phyloP scores from a whole-genome alignment of 352 stramenopile species.

The Phytophthora citricola region DNA sequence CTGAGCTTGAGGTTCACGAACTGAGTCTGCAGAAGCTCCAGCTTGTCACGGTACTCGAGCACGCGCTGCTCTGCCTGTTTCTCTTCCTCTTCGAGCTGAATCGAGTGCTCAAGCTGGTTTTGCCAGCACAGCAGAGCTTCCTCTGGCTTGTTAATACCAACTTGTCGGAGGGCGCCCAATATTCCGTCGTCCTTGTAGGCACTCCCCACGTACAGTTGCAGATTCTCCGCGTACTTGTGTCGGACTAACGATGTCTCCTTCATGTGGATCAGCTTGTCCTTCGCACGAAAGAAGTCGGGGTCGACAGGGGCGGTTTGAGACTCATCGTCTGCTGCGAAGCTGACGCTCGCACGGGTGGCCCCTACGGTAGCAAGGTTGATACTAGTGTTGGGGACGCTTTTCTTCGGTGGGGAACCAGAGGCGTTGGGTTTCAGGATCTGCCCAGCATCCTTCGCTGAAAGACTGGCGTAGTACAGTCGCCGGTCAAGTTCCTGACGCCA shows the following conservation, averaged over 20 bases:
- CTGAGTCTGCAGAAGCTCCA: conserved; percentile 62
- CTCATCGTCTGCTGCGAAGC: conserved; percentile 15
- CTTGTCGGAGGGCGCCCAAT: conserved; percentile 71
- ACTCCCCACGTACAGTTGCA: conserved; percentile 77
- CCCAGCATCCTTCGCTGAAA: conserved; percentile 27
- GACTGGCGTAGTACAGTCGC: conserved; percentile 48
- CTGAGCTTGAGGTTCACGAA: conserved; percentile 82
- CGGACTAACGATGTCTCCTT: conserved; percentile 65
- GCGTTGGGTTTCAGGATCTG: not conserved
- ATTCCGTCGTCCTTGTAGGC: conserved; percentile 79
- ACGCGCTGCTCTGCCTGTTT: conserved; percentile 68
- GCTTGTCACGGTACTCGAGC: conserved; percentile 58
- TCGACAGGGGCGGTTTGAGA: conserved; percentile 29
- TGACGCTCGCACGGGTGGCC: not conserved
- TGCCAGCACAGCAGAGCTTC: conserved; percentile 80
- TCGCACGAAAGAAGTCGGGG: conserved; percentile 61
- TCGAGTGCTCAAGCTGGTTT: conserved; percentile 75
- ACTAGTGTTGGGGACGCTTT: not conserved
- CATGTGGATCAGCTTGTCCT: conserved; percentile 83
- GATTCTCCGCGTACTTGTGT: conserved; percentile 62
- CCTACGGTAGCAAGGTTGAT: not conserved
- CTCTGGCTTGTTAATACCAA: conserved; percentile 82
- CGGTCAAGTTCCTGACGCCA: conserved; percentile 76
- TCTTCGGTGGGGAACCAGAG: conserved; percentile 11
- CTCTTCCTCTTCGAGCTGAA: conserved; percentile 74